Conservation (phyloP, 192 early-diverging fungal species). For the Coemansia sp. region DNA sequence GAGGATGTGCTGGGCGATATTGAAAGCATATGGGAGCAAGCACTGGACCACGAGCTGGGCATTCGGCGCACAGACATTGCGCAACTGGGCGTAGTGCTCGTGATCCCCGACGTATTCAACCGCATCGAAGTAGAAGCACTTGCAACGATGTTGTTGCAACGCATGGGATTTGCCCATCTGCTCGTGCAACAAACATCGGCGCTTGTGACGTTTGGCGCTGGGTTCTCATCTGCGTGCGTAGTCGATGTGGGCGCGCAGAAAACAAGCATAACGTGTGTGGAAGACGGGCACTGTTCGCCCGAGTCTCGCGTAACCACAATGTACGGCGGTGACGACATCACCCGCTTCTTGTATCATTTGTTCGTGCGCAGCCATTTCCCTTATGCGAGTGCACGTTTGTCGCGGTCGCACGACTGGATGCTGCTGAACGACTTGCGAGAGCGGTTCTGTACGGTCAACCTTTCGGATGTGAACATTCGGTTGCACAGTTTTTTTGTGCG, state of each 20-base stretch:
- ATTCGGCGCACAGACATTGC: constrained; percentile 61
- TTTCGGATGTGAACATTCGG: constrained; percentile 79
- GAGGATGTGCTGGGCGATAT: constrained; percentile 73
- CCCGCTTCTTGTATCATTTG: constrained; percentile 66
- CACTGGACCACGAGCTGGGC: constrained; percentile 67
- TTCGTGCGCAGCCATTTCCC: constrained; percentile 72
- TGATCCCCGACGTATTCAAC: constrained; percentile 78
- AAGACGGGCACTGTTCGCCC: constrained; percentile 75
- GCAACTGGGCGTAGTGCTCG: constrained; percentile 68
- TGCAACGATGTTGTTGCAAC: constrained; percentile 65
- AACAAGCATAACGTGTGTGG: constrained; percentile 79
- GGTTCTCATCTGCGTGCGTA: constrained; percentile 80
- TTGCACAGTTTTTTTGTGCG: constrained; percentile 81
- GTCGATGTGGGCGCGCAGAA: constrained; percentile 92
- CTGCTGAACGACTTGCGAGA: constrained; percentile 81
- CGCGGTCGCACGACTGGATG: constrained; percentile 67
- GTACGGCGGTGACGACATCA: constrained; percentile 90
- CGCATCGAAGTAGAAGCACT: constrained; percentile 64
- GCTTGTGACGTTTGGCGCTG: constrained; percentile 84
- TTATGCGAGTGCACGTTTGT: constrained; percentile 65
- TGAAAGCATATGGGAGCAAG: constrained; percentile 75
- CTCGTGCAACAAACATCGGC: constrained; percentile 79
- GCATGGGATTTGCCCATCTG: constrained; percentile 76
- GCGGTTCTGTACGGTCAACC: constrained; percentile 80
- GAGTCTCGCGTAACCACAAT: constrained; percentile 67